phyloP scores from a whole-genome alignment of 2,329 filamentous ascomycete species.

The Plenodomus lindquistii region DNA sequence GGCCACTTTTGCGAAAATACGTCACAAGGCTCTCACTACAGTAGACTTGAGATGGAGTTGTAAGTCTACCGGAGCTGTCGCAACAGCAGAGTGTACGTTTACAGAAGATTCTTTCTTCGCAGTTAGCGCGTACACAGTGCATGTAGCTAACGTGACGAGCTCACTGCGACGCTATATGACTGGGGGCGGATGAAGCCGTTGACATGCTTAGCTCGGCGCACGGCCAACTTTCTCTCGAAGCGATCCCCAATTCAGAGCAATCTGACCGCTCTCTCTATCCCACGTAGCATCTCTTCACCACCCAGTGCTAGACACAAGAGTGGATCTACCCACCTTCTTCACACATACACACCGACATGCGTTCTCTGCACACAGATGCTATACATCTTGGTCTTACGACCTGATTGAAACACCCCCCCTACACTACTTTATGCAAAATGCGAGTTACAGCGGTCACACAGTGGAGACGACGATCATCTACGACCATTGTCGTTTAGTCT shows the following conservation, averaged over 20 bases:
- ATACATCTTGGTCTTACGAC: not conserved
- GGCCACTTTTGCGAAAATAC: too few relatives aligned
- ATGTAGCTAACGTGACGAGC: not conserved
- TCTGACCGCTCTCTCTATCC: not conserved
- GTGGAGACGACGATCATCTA: not conserved
- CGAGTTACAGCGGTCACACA: not conserved
- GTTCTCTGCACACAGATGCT: not conserved
- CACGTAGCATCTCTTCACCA: not conserved
- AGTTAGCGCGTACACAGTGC: not conserved
- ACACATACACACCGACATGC: not conserved
- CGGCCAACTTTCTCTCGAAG: not conserved
- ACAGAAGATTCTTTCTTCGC: not conserved
- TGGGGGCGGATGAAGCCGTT: not conserved
- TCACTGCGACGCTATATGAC: too few relatives aligned
- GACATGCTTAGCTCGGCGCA: not conserved
- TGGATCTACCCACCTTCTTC: not conserved
- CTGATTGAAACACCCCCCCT: not conserved
- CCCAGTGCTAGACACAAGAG: not conserved
- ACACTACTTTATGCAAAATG: not conserved
- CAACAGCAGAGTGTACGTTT: too few relatives aligned
- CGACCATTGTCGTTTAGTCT: not conserved
- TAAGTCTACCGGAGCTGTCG: not conserved
- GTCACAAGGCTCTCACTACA: too few relatives aligned
- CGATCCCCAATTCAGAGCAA: not conserved
- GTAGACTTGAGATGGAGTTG: too few relatives aligned